Evolutionary conservation across 371 early-diverging fungal genomes (phyloP), one percentile per base, ranked within the genome.

Genomic region (Globomyces sp.): DNA sequence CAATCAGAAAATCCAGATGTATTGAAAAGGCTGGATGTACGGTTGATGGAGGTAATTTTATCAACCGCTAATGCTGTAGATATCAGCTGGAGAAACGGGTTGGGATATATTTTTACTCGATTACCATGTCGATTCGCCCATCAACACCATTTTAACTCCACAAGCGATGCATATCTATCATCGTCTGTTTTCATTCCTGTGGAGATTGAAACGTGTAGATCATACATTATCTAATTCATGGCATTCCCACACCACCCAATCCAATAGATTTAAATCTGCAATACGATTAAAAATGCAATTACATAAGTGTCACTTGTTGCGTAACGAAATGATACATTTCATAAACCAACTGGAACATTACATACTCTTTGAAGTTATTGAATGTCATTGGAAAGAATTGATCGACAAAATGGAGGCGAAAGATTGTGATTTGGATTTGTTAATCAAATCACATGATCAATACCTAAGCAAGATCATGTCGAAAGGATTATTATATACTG

Each of bases 101-200:
- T 98, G 97, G 98, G 94, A 95, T 71, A 88, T 93, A 1, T 95
- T 98, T 69, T 81, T 88, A 13, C 79, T 98, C 6, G 89, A 90
- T 66, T 98, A 96, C 70, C 88, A 83, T 57, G 84, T 94, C 36
- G 85, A 88, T 52, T 76, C 89, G 34, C 97, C 98, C 2, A 80
- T 96, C 68, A 89, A 88, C 62, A 91, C 94, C 2, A 88, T 98
- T 1, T 79, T 98, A 24, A 86, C 85, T 0, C 78, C 85, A 36
- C 69, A 74, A 36, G 84, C 89, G 0, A 90, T 98, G 92, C 77
- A 83, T 40, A 84, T 86, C 69, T 98, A 96, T 72, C 79, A 85
- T 51, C 84, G 87, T 59, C 77, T 95, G 66, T 94, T 92, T 69
- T 86, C 85, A 51, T 96, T 96, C 68, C 70, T 98, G 44, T 93